Conservation (phyloP, 2,329 filamentous ascomycete species). For the Coniochaeta sp. region DNA sequence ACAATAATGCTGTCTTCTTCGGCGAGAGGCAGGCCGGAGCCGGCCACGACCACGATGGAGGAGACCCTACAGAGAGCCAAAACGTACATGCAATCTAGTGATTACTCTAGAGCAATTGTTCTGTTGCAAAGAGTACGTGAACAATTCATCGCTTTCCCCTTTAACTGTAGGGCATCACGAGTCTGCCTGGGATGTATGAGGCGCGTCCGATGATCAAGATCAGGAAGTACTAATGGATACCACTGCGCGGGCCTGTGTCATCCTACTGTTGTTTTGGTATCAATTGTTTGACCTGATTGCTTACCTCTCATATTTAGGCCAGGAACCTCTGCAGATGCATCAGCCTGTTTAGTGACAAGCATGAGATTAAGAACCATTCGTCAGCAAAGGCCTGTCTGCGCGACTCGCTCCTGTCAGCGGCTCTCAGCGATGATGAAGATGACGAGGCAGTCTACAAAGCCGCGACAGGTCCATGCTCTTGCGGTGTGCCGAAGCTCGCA, state of each 20-base stretch:
- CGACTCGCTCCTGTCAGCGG: not conserved
- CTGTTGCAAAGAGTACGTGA: not conserved
- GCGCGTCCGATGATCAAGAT: not conserved
- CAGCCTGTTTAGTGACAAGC: not conserved
- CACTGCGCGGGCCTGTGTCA: not conserved
- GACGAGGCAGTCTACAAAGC: not conserved
- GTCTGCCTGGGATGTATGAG: not conserved
- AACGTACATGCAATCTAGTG: not conserved
- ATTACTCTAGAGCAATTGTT: not conserved
- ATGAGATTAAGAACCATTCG: not conserved
- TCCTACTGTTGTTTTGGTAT: not conserved
- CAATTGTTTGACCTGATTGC: not conserved
- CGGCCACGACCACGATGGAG: not conserved
- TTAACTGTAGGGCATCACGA: not conserved
- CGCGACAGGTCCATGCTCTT: not conserved
- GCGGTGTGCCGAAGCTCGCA: not conserved
- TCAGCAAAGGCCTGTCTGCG: not conserved
- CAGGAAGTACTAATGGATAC: not conserved
- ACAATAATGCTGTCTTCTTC: not conserved
- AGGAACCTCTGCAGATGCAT: not conserved
- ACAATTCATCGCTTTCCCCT: not conserved
- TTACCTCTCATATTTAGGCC: not conserved
- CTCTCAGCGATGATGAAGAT: not conserved
- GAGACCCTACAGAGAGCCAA: not conserved
- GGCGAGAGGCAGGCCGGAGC: not conserved